These are phyloP conservation scores for Tolypocladium sp. DNA, from an alignment of 2,329 filamentous ascomycete species.

Conservation along the genomic window DNA sequence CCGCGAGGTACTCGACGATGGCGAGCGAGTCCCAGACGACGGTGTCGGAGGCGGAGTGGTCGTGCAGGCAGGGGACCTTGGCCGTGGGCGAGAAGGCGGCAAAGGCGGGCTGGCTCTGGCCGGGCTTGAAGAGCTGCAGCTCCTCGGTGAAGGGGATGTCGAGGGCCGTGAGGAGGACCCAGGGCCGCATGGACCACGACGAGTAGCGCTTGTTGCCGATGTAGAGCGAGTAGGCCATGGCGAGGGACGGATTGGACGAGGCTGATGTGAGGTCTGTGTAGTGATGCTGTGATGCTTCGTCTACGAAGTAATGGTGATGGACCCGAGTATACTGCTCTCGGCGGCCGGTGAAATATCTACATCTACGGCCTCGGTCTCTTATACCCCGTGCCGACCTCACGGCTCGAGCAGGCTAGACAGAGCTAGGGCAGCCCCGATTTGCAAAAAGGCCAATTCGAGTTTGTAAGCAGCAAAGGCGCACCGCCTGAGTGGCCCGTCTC, in stretches of 20 bases:
- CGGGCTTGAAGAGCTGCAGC: slow-evolving; percentile 22
- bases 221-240: slow-evolving; percentile 27
- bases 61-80: slow-evolving; percentile 32
- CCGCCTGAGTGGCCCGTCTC: slow-evolving; percentile 4
- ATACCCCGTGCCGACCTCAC: too few relatives aligned
- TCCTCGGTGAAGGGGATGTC: slow-evolving; percentile 31
- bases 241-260: too few relatives aligned
- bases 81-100: slow-evolving; percentile 27
- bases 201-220: slow-evolving; percentile 37
- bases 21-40: slow-evolving; percentile 37
- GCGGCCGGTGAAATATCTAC: not conserved
- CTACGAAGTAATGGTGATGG: too few relatives aligned
- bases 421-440: too few relatives aligned
- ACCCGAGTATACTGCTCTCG: too few relatives aligned
- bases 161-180: slow-evolving; percentile 34
- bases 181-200: slow-evolving; percentile 36
- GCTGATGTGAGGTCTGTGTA: not conserved
- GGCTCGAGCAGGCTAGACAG: too few relatives aligned
- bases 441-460: not conserved
- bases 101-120: slow-evolving; percentile 22
- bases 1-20: slow-evolving; percentile 37
- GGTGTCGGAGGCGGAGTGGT: slow-evolving; percentile 14
- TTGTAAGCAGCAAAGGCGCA: slow-evolving; percentile 1
- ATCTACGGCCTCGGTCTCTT: too few relatives aligned
- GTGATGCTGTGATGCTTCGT: too few relatives aligned